phyloP scores from a whole-genome alignment of 2,329 filamentous ascomycete genomes.

The Mycosphaerella sp. region DNA sequence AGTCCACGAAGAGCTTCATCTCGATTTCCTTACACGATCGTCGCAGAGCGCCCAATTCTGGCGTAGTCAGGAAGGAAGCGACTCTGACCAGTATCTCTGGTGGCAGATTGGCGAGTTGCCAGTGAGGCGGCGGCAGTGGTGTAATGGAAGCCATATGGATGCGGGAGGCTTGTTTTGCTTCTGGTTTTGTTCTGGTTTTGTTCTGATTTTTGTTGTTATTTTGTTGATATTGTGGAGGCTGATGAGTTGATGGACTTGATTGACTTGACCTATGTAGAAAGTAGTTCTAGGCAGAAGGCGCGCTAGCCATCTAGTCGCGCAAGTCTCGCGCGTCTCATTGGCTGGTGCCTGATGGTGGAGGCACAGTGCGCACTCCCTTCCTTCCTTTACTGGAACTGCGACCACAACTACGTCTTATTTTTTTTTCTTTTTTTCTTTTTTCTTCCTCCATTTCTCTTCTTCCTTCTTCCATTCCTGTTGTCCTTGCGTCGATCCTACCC shows the following conservation, averaged over 20 bases:
- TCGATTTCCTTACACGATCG: conserved; percentile 52
- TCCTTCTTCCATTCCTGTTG: too few species aligned
- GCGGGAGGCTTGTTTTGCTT: neutral
- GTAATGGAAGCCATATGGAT: neutral
- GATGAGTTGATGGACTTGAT: neutral
- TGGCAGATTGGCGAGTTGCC: conserved; percentile 33
- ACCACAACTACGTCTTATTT: too few species aligned
- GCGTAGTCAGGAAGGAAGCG: conserved; percentile 47
- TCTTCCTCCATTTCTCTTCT: too few species aligned
- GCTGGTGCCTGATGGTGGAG: neutral
- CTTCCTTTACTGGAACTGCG: too few species aligned
- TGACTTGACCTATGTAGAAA: too few species aligned
- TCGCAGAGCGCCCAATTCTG: conserved; percentile 48
- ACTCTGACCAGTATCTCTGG: conserved; percentile 55
- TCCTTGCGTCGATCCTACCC: neutral
- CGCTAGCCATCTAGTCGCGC: neutral
- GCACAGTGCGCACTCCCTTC: too few species aligned
- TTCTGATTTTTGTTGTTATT: too few species aligned
- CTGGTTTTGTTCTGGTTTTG: neutral
- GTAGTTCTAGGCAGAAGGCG: neutral
- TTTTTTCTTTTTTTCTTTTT: too few species aligned
- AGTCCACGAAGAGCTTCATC: conserved; percentile 48
- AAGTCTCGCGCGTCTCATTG: neutral
- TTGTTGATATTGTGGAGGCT: too few species aligned
- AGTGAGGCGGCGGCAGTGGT: neutral